Conservation (phyloP, 139 green algal species). For the Micractinium sp. region DNA sequence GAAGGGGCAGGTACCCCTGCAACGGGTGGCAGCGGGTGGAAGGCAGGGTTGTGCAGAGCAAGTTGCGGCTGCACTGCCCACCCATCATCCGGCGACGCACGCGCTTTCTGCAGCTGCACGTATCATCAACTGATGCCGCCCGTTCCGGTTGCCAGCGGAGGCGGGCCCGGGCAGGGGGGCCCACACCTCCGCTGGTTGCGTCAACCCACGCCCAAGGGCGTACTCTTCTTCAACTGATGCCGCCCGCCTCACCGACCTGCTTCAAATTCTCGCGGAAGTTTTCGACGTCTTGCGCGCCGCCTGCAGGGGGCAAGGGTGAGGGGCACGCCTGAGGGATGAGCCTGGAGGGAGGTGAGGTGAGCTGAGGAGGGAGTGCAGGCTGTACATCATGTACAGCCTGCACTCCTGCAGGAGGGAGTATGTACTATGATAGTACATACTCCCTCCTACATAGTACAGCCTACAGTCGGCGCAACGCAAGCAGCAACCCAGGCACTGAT, state of each 20-base stretch:
- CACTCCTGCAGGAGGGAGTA: not conserved
- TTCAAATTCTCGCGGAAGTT: conserved; percentile 39
- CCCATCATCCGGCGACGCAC: not conserved
- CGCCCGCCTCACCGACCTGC: not conserved
- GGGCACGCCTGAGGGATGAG: too few relatives aligned
- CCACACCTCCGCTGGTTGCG: too few relatives aligned
- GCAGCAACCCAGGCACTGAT: too few relatives aligned
- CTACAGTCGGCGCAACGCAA: too few relatives aligned
- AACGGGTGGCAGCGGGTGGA: not conserved
- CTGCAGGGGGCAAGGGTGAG: not conserved
- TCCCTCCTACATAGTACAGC: too few relatives aligned
- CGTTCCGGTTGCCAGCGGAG: too few relatives aligned
- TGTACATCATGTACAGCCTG: not conserved
- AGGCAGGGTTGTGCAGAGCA: not conserved
- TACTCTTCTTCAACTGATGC: too few relatives aligned
- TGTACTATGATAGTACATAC: too few relatives aligned
- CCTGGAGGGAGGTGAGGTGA: not conserved
- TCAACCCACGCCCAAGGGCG: too few relatives aligned
- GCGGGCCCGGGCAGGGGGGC: too few relatives aligned
- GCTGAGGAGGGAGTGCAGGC: too few relatives aligned
- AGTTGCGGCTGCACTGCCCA: not conserved
- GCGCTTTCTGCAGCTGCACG: not conserved
- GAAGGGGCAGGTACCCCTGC: conserved; percentile 25
- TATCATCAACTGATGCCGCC: too few relatives aligned
- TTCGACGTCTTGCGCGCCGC: conserved; percentile 28